A percentile compares a stretch with the other conserved stretches of the same genome.
Conservation (phyloP, 306 rosid genomes). For the Quercus berberidifolia region DNA sequence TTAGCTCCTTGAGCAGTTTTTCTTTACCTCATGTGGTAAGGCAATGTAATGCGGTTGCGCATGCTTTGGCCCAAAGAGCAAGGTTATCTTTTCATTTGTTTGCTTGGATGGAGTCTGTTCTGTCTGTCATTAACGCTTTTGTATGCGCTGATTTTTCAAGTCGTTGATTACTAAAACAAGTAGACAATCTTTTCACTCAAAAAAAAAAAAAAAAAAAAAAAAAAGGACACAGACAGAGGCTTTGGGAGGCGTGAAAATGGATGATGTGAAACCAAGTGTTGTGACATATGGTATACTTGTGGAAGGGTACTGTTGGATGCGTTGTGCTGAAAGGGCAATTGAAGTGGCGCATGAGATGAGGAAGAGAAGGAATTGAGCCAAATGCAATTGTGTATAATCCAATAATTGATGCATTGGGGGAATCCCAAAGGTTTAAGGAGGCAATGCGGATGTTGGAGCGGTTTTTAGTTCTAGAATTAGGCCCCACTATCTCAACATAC, state of each 20-base stretch:
- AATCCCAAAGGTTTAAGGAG: slow-evolving; percentile 75
- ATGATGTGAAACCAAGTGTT: slow-evolving; percentile 62
- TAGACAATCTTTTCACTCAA: no score
- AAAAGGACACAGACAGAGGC: slow-evolving; percentile 38
- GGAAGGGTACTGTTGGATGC: slow-evolving; percentile 87
- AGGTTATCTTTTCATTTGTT: no score
- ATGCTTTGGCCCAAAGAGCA: no score
- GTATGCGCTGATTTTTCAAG: no score
- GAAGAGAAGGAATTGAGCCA: slow-evolving; percentile 59
- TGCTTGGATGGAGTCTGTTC: no score
- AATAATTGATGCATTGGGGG: slow-evolving; percentile 76
- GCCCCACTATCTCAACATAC: slow-evolving; percentile 82
- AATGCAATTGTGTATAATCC: slow-evolving; percentile 81
- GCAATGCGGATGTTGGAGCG: slow-evolving; percentile 86
- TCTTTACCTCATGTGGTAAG: no score
- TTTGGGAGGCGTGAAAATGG: slow-evolving; percentile 74
- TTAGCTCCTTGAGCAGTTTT: no score
- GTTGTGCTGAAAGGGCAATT: slow-evolving; percentile 60
- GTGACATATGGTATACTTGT: slow-evolving; percentile 91
- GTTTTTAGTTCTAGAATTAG: slow-evolving; percentile 59
- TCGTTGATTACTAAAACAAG: no score
- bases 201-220: no score
- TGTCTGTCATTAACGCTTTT: no score
- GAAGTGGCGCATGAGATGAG: slow-evolving; percentile 70
- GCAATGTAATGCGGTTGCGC: no score